These are phyloP conservation scores for Brassica napus DNA, from an alignment of 345 rosid species.

Conservation along the genomic window DNA sequence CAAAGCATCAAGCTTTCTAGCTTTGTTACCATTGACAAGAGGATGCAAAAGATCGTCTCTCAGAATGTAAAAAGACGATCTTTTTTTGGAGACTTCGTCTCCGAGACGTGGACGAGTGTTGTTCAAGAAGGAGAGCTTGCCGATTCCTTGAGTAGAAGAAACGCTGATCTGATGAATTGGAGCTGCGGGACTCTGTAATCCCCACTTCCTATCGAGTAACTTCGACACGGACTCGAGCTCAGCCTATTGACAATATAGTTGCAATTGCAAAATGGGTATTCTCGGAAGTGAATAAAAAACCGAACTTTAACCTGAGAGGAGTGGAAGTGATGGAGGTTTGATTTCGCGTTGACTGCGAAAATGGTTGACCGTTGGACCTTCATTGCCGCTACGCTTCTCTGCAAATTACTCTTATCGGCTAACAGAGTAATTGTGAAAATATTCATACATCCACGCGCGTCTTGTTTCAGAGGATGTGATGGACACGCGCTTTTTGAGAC, in stretches of 20 bases:
- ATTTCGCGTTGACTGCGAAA: constrained; percentile 9
- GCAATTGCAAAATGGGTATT: constrained; percentile 23
- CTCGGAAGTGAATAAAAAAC: not conserved
- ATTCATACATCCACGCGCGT: constrained; percentile 17
- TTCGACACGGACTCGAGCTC: constrained; percentile 38
- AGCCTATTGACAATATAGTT: too few relatives aligned
- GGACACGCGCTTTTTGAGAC: not conserved
- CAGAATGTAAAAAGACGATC: constrained; percentile 60
- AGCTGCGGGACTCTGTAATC: constrained; percentile 58
- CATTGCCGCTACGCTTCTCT: constrained; percentile 23
- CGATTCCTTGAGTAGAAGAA: constrained; percentile 35
- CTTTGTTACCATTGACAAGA: constrained; percentile 84
- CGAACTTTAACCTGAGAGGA: constrained; percentile 32
- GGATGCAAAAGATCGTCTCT: constrained; percentile 96
- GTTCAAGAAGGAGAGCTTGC: constrained; percentile 42
- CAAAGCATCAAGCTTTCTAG: constrained; percentile 83
- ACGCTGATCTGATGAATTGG: constrained; percentile 55
- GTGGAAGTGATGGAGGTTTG: constrained; percentile 27
- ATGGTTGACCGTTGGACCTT: constrained; percentile 34
- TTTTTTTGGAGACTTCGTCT: constrained; percentile 32
- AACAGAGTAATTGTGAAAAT: not conserved
- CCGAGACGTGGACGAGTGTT: constrained; percentile 49
- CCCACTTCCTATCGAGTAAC: constrained; percentile 75
- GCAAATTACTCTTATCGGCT: constrained; percentile 2
- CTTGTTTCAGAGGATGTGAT: not conserved